These are phyloP conservation scores for Myrica gale DNA, from an alignment of 306 rosid genomes.

Conservation along the genomic window DNA sequence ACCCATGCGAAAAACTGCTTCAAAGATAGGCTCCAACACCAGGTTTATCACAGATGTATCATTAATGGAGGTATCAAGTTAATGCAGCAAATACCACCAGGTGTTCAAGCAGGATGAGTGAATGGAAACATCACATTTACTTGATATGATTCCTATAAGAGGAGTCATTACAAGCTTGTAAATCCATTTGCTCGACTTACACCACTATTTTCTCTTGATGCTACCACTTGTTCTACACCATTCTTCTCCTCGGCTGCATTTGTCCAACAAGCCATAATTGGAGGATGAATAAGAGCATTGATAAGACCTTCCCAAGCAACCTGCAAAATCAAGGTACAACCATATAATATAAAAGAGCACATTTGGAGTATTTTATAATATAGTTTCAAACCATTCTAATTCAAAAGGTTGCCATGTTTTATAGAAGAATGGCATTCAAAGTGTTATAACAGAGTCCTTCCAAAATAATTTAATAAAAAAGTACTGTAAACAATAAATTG, in stretches of 20 bases:
- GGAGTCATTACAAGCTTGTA: conserved; percentile 77
- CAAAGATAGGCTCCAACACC: conserved; percentile 62
- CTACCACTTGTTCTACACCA: conserved; percentile 26
- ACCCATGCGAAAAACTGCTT: conserved; percentile 57
- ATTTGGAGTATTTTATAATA: too few species aligned
- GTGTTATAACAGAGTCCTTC: neutral
- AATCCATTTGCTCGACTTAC: conserved; percentile 47
- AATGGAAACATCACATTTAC: conserved; percentile 62
- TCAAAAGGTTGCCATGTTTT: too few species aligned
- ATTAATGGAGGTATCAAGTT: conserved; percentile 63
- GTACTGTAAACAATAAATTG: neutral
- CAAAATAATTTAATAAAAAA: too few species aligned
- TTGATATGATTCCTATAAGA: conserved; percentile 60
- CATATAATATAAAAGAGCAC: neutral
- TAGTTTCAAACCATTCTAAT: too few species aligned
- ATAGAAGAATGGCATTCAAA: too few species aligned
- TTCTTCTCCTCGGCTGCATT: conserved; percentile 31
- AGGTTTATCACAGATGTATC: conserved; percentile 41
- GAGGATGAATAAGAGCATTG: conserved; percentile 65
- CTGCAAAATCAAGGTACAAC: conserved; percentile 18
- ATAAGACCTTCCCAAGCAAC: conserved; percentile 89
- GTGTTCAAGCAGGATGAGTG: conserved; percentile 77
- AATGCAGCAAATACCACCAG: conserved; percentile 69
- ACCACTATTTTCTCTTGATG: conserved; percentile 19
- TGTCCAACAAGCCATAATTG: conserved; percentile 32